Base-by-base conservation (phyloP, 176 grass and related monocot genomes). In the Musa itinerans region DNA sequence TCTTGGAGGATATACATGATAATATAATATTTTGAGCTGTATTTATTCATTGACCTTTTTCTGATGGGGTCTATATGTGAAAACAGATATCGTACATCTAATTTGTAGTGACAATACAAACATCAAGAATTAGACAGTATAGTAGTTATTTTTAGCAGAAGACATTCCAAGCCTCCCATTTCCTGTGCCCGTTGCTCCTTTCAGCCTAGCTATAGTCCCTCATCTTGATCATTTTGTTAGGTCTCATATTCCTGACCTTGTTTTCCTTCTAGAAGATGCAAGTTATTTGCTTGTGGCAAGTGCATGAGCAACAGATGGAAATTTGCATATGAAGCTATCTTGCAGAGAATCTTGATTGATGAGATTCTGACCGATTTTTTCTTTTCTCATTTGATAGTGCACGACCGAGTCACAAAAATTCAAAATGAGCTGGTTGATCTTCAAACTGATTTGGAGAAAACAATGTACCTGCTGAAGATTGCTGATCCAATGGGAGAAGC, bases 401-500 rank as follows among this genome's bases (percentile, higher is more conserved):
- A 91, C 68, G 90, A 94, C 78, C 89, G 87, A 53, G 66, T 99
- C 80, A 19, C 54, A 59, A 67, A 50, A 82, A 78, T 89, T 82
- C 84, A 99, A 52, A 93, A 94, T 85, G 90, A 91, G 58, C 50
- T 99, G 59, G 84, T 72, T 49, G 88, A 89, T 83, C 88, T 91
- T 74, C 88, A 89, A 80, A 62, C 50, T 63, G 88, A 99, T 73
- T 78, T 93, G 68, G 82, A 89, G 83, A 99, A 83, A 81, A 79
- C 89, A 83, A 82, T 83, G 49, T 99, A 94, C 77, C 75, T 99
- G 78, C 86, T 94, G 27, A 99, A 87, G 89, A 91, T 94, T 84
- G 95, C 95, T 58, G 95, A 99, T 75, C 90, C 95, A 72, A 89
- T 86, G 78, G 95, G 95, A 83, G 90, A 94, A 83, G 88, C 90